A percentile compares a stretch with the other conserved stretches of the same genome.
phyloP scores from a whole-genome alignment of 2,329 filamentous ascomycete species.

The Ceratocystis harringtonii region DNA sequence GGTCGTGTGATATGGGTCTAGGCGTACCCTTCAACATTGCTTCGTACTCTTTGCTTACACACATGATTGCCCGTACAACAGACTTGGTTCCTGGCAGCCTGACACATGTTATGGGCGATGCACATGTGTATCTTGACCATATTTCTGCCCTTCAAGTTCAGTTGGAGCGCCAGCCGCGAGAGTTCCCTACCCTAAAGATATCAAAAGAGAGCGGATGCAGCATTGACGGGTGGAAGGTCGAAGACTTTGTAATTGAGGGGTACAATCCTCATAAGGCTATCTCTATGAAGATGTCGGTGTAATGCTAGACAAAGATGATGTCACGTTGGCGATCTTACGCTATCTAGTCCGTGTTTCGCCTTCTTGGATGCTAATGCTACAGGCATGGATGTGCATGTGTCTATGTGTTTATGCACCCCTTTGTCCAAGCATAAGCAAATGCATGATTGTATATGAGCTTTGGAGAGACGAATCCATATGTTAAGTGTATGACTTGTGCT shows the following conservation, averaged over 20 bases:
- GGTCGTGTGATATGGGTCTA: constrained; percentile 91
- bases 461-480: not conserved
- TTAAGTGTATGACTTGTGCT: not conserved
- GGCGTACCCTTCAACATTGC: constrained; percentile 98
- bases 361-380: not conserved
- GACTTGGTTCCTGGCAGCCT: constrained; percentile 73
- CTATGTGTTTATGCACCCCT: not conserved
- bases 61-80: constrained; percentile 84
- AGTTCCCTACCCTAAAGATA: constrained; percentile 69
- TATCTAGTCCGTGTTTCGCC: too few species aligned
- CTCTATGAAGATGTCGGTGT: constrained; percentile 98
- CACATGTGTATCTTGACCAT: constrained; percentile 92
- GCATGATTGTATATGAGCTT: not conserved
- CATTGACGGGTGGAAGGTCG: constrained; percentile 79
- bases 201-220: constrained; percentile 49
- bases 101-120: constrained; percentile 93
- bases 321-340: not conserved
- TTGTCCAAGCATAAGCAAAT: not conserved
- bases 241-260: constrained; percentile 75
- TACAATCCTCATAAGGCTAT: constrained; percentile 88
- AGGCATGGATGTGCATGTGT: not conserved
- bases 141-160: constrained; percentile 74
- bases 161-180: constrained; percentile 60
- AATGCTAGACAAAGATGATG: constrained; percentile 1
- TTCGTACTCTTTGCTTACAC: constrained; percentile 79